phyloP scores from a whole-genome alignment of 305 asterid genomes.

The Solanum hybrid region DNA sequence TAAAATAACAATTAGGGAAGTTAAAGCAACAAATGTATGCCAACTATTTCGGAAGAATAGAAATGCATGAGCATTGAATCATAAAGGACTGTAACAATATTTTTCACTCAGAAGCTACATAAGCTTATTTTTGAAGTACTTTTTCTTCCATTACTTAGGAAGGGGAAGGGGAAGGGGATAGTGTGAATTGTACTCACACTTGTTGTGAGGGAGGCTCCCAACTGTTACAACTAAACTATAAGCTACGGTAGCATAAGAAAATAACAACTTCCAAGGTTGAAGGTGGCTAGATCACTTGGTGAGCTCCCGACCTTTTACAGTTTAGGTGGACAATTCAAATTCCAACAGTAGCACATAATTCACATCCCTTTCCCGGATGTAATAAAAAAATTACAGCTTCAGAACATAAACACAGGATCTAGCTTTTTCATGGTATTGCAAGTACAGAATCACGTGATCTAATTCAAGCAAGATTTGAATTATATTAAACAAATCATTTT shows the following conservation, averaged over 20 bases:
- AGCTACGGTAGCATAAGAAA: background rate
- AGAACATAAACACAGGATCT: background rate
- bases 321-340: background rate
- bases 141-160: background rate
- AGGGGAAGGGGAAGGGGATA: background rate
- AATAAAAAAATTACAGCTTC: background rate
- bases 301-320: background rate
- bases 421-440: background rate
- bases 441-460: background rate
- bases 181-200: background rate
- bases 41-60: background rate
- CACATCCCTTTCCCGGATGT: background rate
- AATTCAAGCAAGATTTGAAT: background rate
- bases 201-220: background rate
- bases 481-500: background rate
- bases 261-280: background rate
- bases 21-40: background rate
- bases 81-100: background rate
- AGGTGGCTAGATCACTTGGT: background rate
- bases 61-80: background rate
- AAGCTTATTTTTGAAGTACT: background rate
- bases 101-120: background rate
- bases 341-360: background rate
- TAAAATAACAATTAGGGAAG: background rate
- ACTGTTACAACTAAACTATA: background rate